phyloP scores from a whole-genome alignment of 306 rosid genomes.

The Quercus gilva region DNA sequence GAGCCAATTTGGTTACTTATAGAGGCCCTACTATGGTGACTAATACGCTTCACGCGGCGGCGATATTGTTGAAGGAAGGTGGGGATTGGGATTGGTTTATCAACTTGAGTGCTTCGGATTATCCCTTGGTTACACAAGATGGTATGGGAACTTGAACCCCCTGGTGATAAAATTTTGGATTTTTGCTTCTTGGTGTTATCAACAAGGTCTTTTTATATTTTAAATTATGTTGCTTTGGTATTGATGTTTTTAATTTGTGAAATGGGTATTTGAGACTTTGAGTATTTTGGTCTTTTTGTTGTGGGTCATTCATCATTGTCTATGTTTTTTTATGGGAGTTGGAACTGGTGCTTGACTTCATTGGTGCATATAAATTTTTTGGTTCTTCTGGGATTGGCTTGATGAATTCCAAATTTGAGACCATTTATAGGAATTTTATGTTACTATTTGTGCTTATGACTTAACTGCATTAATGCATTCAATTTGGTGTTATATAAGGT shows the following conservation, averaged over 20 bases:
- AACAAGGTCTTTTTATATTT: neutral
- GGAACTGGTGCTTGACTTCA: neutral
- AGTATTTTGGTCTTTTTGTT: too few relatives aligned
- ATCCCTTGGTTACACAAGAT: slow-evolving; percentile 77
- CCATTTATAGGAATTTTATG: neutral
- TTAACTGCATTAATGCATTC: neutral
- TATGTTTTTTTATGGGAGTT: neutral
- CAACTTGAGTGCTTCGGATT: slow-evolving; percentile 74
- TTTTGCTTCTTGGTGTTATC: neutral
- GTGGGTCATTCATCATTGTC: neutral
- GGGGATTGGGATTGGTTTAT: slow-evolving; percentile 84
- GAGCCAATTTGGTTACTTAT: slow-evolving; percentile 72
- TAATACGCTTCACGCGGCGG: slow-evolving; percentile 75
- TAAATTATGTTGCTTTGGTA: neutral
- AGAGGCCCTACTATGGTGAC: slow-evolving; percentile 76
- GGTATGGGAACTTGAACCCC: slow-evolving; percentile 27
- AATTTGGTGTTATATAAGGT: neutral
- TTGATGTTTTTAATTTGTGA: neutral
- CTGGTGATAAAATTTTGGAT: neutral
- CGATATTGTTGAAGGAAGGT: slow-evolving; percentile 60
- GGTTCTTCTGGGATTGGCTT: slow-evolving; percentile 8
- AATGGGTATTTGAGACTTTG: neutral
- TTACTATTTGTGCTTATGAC: neutral
- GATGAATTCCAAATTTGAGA: neutral
- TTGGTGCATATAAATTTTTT: neutral